These are phyloP conservation scores for Narthecium ossifragum DNA, from an alignment of 106 monocot species.

Conservation along the genomic window DNA sequence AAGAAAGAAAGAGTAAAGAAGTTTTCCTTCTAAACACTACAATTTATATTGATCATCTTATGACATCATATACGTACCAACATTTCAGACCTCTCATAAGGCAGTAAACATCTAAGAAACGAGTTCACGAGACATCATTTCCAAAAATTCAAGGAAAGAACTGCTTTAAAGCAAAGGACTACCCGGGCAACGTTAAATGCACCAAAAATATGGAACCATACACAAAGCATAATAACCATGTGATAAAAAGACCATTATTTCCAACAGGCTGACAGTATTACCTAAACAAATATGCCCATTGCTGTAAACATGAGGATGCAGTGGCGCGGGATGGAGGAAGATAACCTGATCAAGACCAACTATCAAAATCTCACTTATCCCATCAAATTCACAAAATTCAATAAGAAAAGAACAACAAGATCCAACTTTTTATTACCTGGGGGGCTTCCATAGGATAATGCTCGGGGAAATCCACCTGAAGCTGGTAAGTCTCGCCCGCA, in stretches of 20 bases:
- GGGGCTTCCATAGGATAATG: conserved; percentile 25
- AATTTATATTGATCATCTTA: too few relatives aligned
- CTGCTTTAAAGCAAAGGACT: too few relatives aligned
- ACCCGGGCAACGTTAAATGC: too few relatives aligned
- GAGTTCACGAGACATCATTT: too few relatives aligned
- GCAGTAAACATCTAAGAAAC: too few relatives aligned
- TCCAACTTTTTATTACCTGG: not conserved
- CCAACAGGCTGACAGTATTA: conserved; percentile 12
- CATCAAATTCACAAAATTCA: too few relatives aligned
- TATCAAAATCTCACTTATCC: conserved; percentile 8
- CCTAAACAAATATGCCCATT: conserved; percentile 75
- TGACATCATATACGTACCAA: too few relatives aligned
- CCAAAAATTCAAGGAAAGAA: too few relatives aligned
- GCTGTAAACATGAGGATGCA: conserved; percentile 66
- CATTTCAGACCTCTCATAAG: too few relatives aligned
- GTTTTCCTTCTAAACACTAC: too few relatives aligned
- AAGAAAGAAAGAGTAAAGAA: too few relatives aligned
- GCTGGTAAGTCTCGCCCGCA: conserved; percentile 33
- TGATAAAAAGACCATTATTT: not conserved
- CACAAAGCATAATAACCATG: not conserved
- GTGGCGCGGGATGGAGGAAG: conserved; percentile 50
- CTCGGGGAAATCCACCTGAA: conserved; percentile 44
- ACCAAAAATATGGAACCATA: too few relatives aligned
- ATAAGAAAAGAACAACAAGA: not conserved
- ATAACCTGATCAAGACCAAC: conserved; percentile 34